These are phyloP conservation scores for Gliomastix tumulicola DNA, from an alignment of 2,329 filamentous ascomycete species.

Conservation along the genomic window DNA sequence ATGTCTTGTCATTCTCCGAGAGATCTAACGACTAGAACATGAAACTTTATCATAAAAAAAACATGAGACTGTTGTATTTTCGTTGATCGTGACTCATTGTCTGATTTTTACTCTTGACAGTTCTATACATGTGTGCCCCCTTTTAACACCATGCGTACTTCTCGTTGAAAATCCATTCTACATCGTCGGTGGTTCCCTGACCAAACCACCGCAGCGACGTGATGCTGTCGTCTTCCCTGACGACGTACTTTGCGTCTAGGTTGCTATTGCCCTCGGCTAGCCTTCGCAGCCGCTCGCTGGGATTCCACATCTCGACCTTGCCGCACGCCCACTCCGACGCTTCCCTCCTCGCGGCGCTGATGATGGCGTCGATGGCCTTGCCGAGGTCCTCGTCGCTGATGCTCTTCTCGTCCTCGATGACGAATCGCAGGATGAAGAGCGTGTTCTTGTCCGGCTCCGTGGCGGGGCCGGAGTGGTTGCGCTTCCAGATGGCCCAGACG, in stretches of 20 bases:
- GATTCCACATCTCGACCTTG: conserved; percentile 79
- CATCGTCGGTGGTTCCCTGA: conserved; percentile 35
- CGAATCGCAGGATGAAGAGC: conserved; percentile 62
- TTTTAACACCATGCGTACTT: conserved; percentile 77
- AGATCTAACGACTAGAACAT: too few species aligned
- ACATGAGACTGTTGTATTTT: conserved; percentile 8
- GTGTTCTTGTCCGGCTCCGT: conserved; percentile 54
- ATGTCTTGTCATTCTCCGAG: too few species aligned
- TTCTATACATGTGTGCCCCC: conserved; percentile 4
- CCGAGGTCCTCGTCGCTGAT: conserved; percentile 34
- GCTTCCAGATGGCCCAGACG: conserved; percentile 70
- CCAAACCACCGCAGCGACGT: conserved; percentile 68
- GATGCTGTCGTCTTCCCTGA: conserved; percentile 61
- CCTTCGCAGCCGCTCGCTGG: conserved; percentile 43
- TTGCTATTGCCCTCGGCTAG: conserved; percentile 37
- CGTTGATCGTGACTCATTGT: conserved; percentile 6
- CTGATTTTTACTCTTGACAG: conserved; percentile 6
- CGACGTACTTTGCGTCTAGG: conserved; percentile 41
- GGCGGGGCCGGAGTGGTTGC: conserved; percentile 52
- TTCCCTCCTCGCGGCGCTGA: conserved; percentile 61
- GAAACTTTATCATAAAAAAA: too few species aligned
- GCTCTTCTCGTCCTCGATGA: conserved; percentile 44
- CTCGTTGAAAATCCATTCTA: conserved; percentile 71
- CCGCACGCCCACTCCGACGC: conserved; percentile 65
- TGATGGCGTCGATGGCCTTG: conserved; percentile 52